phyloP scores from a whole-genome alignment of 176 grass and related monocot genomes.

The Cocos nucifera region DNA sequence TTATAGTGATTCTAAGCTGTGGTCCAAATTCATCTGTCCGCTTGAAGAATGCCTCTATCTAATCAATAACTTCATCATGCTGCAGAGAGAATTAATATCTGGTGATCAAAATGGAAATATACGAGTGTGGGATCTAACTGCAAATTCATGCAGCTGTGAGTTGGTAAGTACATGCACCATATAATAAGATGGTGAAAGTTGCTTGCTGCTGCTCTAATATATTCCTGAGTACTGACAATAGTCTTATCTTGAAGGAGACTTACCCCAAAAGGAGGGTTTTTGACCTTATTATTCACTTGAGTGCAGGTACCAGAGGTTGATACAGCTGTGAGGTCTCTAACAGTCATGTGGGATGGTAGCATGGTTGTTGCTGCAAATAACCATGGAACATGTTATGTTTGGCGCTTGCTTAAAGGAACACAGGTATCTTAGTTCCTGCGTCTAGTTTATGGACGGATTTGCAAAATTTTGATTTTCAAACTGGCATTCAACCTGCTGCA shows the following conservation, averaged over 20 bases:
- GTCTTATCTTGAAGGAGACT: too few relatives aligned
- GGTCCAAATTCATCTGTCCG: too few relatives aligned
- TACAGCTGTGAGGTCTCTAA: slow-evolving; percentile 84
- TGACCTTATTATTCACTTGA: not conserved
- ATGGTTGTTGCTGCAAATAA: slow-evolving; percentile 99
- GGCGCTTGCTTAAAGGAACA: slow-evolving; percentile 78
- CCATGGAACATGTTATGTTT: slow-evolving; percentile 88
- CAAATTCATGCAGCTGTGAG: slow-evolving; percentile 96
- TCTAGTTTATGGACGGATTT: not conserved
- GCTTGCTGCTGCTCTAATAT: too few relatives aligned
- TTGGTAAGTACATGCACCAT: slow-evolving; percentile 44
- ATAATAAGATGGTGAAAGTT: too few relatives aligned
- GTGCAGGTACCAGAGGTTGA: slow-evolving; percentile 83
- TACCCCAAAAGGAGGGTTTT: too few relatives aligned
- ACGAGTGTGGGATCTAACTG: slow-evolving; percentile 93
- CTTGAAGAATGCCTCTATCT: not conserved
- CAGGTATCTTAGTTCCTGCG: slow-evolving; percentile 26
- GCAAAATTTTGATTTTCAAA: slow-evolving; percentile 8
- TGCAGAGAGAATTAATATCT: slow-evolving; percentile 97
- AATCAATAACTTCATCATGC: slow-evolving; percentile 7
- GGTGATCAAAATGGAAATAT: slow-evolving; percentile 99
- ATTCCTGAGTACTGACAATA: too few relatives aligned
- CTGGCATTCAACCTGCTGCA: slow-evolving; percentile 19
- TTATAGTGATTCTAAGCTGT: too few relatives aligned
- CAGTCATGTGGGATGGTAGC: slow-evolving; percentile 95